Conservation (phyloP, 306 rosid genomes). For the Luffa acutangula region DNA sequence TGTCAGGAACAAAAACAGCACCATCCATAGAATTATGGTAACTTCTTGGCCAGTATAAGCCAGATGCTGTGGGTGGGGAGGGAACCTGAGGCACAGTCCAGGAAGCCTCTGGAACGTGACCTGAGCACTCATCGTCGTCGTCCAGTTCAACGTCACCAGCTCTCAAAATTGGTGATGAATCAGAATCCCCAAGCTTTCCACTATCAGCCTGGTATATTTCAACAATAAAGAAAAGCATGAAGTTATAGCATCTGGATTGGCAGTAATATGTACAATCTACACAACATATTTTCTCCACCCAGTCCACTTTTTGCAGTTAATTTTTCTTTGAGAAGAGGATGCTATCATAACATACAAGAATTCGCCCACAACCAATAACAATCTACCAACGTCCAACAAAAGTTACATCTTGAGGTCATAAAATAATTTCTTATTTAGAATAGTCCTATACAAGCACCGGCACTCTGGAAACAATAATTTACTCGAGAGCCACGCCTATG, state of each 20-base stretch:
- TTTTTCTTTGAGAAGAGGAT: not conserved
- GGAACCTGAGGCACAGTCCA: conserved; percentile 77
- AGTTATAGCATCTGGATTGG: not conserved
- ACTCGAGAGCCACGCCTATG: not conserved
- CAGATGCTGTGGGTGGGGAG: conserved; percentile 90
- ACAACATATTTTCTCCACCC: not conserved
- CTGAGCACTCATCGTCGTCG: conserved; percentile 30
- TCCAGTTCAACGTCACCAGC: conserved; percentile 44
- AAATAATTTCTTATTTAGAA: not conserved
- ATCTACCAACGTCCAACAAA: not conserved
- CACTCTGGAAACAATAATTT: not conserved
- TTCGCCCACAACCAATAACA: not conserved
- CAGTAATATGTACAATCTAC: not conserved
- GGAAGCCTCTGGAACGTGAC: conserved; percentile 51
- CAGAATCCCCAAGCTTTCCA: conserved; percentile 64
- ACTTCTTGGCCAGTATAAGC: conserved; percentile 64
- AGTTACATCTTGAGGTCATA: not conserved
- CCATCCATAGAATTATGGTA: conserved; percentile 26
- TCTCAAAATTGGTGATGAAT: conserved; percentile 38
- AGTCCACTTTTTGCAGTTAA: not conserved
- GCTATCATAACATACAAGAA: not conserved
- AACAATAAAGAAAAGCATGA: conserved; percentile 15
- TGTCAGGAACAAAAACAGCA: conserved; percentile 56
- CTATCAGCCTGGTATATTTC: conserved; percentile 50
- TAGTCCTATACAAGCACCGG: not conserved